Base-by-base conservation (phyloP, 176 grass and related monocot species). In the Rhynchospora breviuscula region DNA sequence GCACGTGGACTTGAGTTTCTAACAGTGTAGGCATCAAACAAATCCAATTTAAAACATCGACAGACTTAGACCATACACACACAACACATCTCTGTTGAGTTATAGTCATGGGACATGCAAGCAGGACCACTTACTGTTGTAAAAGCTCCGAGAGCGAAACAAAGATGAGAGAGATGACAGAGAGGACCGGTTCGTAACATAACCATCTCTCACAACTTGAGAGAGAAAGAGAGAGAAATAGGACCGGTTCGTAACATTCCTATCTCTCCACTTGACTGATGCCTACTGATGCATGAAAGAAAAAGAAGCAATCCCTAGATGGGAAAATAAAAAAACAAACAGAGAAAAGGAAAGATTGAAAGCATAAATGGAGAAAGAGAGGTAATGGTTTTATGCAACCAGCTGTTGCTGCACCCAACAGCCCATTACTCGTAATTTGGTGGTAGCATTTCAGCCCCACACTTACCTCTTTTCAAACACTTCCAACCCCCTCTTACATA, bases 241-340 rank as follows among this genome's bases (percentile, higher is more conserved):
- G 83, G 57, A 63, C 68, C 19, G 44, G 83, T 63, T 31, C 29
- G 46, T 15, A 88, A 88, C 83, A 88, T 84, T 81, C 80, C 91
- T 73, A 79, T 90, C 88, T 84, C 85, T 48, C 86, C 80, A 90
- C 88, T 90, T 74, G 80, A 85, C 71, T 78, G 70, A 86, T 88
- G 88, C 47, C 53, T 84, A 86, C 86, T 85, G 83, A 90, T 93
- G 83, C 54, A 78, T 85, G 73, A 85, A 85, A 84, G 84, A 88
- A 84, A 82, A 85, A 23, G 60, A 85, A 84, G 77, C 83, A 78
- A 63, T 8, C 85, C 46, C 66, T 59, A 81, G 84, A 78, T 57
- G 73, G 43, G 44, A 17, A 78, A 46, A 18, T 54, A 73, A 61
- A 59, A 73, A 61, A 59, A 59, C 51, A 62, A 66, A 85, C 47